These are phyloP conservation scores for Ligustrum vulgare DNA, from an alignment of 257 asterid genomes.

Conservation along the genomic window DNA sequence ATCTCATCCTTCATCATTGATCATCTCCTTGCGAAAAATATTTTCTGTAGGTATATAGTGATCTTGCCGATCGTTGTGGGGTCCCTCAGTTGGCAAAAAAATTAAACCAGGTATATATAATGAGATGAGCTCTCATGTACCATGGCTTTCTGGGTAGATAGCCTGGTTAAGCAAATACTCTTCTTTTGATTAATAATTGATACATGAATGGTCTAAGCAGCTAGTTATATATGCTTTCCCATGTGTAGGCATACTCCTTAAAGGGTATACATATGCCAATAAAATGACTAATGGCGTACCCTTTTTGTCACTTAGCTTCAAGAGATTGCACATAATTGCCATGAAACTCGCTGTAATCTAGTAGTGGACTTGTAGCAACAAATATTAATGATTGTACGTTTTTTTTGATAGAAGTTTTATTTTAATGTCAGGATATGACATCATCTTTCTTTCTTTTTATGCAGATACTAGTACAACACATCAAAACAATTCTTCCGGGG, in stretches of 20 bases:
- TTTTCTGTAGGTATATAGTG: constrained; percentile 42
- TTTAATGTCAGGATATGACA: background rate
- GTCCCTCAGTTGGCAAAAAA: constrained; percentile 62
- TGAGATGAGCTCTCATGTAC: constrained; percentile 4
- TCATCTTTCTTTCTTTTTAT: background rate
- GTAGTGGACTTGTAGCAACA: background rate
- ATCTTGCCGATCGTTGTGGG: constrained; percentile 60
- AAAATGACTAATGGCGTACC: background rate
- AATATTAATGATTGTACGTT: background rate
- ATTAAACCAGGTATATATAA: constrained; percentile 52
- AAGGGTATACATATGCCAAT: background rate
- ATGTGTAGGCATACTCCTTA: background rate
- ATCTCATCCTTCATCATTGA: background rate
- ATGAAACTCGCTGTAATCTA: background rate
- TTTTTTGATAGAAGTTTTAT: background rate
- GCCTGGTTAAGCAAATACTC: constrained; percentile 1
- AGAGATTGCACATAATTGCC: background rate
- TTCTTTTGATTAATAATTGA: background rate
- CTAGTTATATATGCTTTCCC: background rate
- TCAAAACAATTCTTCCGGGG: constrained; percentile 56
- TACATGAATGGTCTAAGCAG: background rate
- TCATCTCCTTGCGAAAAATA: background rate
- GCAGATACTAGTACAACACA: constrained; percentile 58
- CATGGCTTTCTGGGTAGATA: background rate
- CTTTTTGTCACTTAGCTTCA: background rate